A percentile compares a stretch with the other conserved stretches of the same genome.
Evolutionary conservation across 179 eudicot genomes (phyloP).

Genomic region (Spergularia azorica): DNA sequence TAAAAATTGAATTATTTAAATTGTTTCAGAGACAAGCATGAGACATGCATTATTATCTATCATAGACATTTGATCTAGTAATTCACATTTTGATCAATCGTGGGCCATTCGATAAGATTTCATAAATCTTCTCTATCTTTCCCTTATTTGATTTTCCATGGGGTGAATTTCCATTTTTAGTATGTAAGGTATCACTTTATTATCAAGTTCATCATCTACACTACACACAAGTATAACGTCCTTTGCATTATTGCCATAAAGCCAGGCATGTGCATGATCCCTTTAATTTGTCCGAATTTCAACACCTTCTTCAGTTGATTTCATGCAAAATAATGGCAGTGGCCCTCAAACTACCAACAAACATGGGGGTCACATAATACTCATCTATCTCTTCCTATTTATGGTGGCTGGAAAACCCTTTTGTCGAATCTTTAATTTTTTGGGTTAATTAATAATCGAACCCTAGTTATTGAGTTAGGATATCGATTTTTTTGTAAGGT

Average conservation of each 20-base stretch:
- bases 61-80: neutral
- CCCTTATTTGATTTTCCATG: conserved; percentile 6
- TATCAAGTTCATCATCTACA: neutral
- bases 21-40: neutral
- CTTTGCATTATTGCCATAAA: conserved; percentile 30
- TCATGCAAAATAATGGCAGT: neutral
- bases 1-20: too few relatives aligned
- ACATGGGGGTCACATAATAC: conserved; percentile 14
- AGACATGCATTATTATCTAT: neutral
- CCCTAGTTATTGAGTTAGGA: too few relatives aligned
- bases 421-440: too few relatives aligned
- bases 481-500: too few relatives aligned
- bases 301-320: neutral
- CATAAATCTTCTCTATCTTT: conserved; percentile 19
- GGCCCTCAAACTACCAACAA: conserved; percentile 19
- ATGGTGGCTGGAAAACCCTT: too few relatives aligned
- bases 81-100: neutral
- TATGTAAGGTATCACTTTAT: conserved; percentile 6
- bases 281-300: neutral
- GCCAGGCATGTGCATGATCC: conserved; percentile 24
- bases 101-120: conserved; percentile 30
- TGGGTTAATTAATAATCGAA: too few relatives aligned
- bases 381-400: neutral
- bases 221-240: conserved; percentile 11
- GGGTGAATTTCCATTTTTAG: conserved; percentile 28